These are phyloP conservation scores for Diversispora epigaea DNA, from an alignment of 192 early-diverging fungal species.

Conservation along the genomic window DNA sequence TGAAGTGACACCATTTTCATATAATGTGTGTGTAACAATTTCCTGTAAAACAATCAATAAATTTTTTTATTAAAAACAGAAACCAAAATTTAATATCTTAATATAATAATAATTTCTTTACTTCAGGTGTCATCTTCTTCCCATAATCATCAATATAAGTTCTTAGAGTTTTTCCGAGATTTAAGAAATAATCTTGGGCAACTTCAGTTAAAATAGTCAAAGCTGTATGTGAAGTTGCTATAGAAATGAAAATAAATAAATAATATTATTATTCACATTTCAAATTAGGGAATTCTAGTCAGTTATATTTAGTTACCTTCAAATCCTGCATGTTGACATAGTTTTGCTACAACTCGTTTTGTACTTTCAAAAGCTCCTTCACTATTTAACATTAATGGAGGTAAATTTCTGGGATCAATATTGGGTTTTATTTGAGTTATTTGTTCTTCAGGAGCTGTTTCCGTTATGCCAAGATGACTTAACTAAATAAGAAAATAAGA, in stretches of 20 bases:
- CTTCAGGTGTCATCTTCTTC: conserved; percentile 71
- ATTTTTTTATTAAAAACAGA: conserved; percentile 7
- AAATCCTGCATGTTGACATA: conserved; percentile 88
- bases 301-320: conserved; percentile 54
- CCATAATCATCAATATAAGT: conserved; percentile 75
- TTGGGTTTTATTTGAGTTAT: conserved; percentile 15
- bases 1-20: conserved; percentile 76
- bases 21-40: conserved; percentile 77
- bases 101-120: conserved; percentile 37
- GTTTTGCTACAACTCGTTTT: conserved; percentile 58
- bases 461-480: conserved; percentile 7
- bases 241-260: too few relatives aligned
- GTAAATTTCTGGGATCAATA: conserved; percentile 38
- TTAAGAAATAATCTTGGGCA: conserved; percentile 75
- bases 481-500: not conserved
- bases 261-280: too few relatives aligned
- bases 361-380: conserved; percentile 58
- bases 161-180: conserved; percentile 79
- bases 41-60: conserved; percentile 49
- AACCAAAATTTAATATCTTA: conserved; percentile 1
- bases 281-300: not conserved
- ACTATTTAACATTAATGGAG: conserved; percentile 56
- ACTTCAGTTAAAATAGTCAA: conserved; percentile 76
- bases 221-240: conserved; percentile 38
- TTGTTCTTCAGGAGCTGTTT: conserved; percentile 27